Evolutionary conservation across 257 asterid species (phyloP), one percentile per base, ranked within the genome.

Genomic region (Solanum medicagineum): DNA sequence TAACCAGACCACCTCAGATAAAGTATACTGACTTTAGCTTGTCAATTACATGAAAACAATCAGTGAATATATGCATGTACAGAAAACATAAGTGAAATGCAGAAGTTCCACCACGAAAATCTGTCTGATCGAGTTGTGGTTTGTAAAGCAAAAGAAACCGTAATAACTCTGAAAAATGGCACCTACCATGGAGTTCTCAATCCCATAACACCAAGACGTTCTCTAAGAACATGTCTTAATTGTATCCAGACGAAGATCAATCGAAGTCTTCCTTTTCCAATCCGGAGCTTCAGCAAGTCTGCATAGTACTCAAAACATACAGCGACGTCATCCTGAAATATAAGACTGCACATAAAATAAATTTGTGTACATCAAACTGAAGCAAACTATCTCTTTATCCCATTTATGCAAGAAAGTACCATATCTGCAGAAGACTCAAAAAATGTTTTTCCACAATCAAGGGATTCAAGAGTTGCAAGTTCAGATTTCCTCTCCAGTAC

Each of bases 381-480:
- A 56, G 49, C 16, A 86, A 49, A 77, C 54, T 13, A 88, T 69
- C 51, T 2, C 24, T 51, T 51, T 16, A 19, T 57, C 80, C 2
- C 36, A 32, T 83, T 36, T 65, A 70, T 26, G 24, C 69, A 68
- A 85, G 51, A 83, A 86, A 90, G 11, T 91, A 96, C 99, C 3
- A 96, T 91, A 88, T 96, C 99, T 96, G 98, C 92, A 71, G 97
- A 95, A 6, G 99, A 94, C 89, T 96, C 99, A 0, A 92, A 96
- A 93, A 77, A 65, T 98, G 98, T 85, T 96, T 96, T 0, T 85
- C 99, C 98, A 69, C 90, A 84, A 87, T 96, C 99, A 82, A 94
- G 63, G 49, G 98, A 90, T 92, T 96, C 99, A 68, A 93, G 95
- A 83, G 88, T 92, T 71, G 97, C 97, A 81, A 96, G 88, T 89